Evolutionary conservation across 78 protist genomes (phyloP), one percentile per base, ranked within the genome.

Genomic region (Planoprotostelium fungivorum): DNA sequence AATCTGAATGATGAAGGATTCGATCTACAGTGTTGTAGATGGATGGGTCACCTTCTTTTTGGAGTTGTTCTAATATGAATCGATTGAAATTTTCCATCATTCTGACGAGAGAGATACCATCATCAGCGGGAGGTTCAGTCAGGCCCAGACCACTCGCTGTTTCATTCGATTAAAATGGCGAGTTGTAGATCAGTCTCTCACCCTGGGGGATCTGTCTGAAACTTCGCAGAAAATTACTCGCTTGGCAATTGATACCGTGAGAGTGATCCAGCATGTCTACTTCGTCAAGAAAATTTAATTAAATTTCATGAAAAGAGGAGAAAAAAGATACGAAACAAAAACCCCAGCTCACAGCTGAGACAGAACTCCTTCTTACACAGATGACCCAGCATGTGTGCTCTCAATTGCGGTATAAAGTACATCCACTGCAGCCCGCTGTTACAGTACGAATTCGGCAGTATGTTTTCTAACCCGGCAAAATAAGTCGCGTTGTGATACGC

Each of bases 341-440:
- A 95, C 34, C 94, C 96, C 23, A 94, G 89, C 85, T 96, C 97
- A 90, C 96, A 93, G 34, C 91, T 29, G 34, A 94, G 37, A 86
- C 97, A 96, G 63, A 86, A 89, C 37, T 95, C 94, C 35, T 73
- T 88, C 23, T 38, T 36, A 85, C 96, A 94, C 23, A 93, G 34
- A 88, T 94, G 96, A 35, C 63, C 38, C 0, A 88, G 87, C 84
- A 93, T 9, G 84, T 84, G 37, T n/a, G 36, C 37, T 63, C 95
- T 90, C 38, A 96, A 36, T 34, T 93, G 96, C 29, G 96, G 95
- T 1, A 93, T 89, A 36, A 93, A 93, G 84, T 95, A 95, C 63
- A 96, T 88, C 39, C 85, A 84, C 89, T 96, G 97, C 39, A 96
- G 88, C 37, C 92, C 34, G 38, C 94, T 31, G 87, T 96, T 96